phyloP scores from a whole-genome alignment of 2,329 filamentous ascomycete genomes.

The Penicillium nordicum region DNA sequence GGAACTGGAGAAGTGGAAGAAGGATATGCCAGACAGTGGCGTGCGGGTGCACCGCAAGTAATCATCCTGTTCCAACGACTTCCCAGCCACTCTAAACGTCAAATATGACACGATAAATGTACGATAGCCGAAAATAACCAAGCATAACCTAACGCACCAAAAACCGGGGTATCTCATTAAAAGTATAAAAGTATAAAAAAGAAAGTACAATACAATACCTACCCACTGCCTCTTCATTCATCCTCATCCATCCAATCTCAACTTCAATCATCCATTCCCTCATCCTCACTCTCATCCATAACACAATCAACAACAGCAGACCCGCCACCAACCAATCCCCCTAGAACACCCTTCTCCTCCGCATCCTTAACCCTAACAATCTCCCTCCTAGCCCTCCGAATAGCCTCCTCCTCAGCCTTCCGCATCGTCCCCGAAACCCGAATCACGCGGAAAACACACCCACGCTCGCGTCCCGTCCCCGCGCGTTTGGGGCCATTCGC shows the following conservation, averaged over 20 bases:
- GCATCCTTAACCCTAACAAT: constrained; percentile 64
- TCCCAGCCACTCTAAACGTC: background rate
- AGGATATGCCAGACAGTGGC: constrained; percentile 57
- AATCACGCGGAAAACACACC: constrained; percentile 79
- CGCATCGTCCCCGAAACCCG: constrained; percentile 89
- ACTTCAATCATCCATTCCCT: constrained; percentile 42
- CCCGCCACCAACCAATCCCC: constrained; percentile 32
- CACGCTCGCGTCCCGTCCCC: constrained; percentile 28
- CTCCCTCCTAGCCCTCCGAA: constrained; percentile 69
- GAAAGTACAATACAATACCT: background rate
- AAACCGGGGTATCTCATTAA: constrained; percentile 7
- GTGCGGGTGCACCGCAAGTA: constrained; percentile 67
- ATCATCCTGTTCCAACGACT: constrained; percentile 37
- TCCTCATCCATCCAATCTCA: background rate
- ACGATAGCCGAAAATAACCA: constrained; percentile 5
- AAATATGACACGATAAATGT: constrained; percentile 17
- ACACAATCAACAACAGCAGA: constrained; percentile 44
- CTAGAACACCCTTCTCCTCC: constrained; percentile 45
- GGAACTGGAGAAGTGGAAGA: constrained; percentile 27
- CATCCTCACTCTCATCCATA: constrained; percentile 48
- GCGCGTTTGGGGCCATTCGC: constrained; percentile 16
- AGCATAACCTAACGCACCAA: background rate
- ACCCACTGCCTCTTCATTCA: background rate
- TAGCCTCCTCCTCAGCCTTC: constrained; percentile 86
- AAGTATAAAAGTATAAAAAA: background rate